Evolutionary conservation across 2,329 filamentous ascomycete species (phyloP), one percentile per base, ranked within the genome.

Genomic region (Cladophialophora psammophila): DNA sequence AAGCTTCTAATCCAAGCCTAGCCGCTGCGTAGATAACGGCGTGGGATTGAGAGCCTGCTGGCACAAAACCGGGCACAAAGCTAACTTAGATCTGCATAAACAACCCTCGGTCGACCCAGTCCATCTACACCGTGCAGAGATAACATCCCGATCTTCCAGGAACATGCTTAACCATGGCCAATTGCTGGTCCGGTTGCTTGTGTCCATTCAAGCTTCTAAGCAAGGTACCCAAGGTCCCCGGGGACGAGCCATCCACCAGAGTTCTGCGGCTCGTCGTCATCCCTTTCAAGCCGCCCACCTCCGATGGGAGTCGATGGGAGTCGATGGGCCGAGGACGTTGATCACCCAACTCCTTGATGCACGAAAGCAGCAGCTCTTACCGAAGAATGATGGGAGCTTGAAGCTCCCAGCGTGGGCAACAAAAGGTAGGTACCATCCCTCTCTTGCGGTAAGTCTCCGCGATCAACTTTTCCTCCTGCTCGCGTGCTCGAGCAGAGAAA

Each of bases 341-440:
- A 18, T 18, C n/a, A 12, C 10, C 10, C n/a, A 12, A 8, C 31
- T 35, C 10, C 31, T 38, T 5, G 31, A 10, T 2, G 7, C 53
- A 55, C 53, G 10, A 20, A 55, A 35, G 31, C 18, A 50, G 45
- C 45, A 50, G 45, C 20, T 26, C 3, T 26, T 38, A 7, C 35
- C 53, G 53, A 55, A 18, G 53, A 18, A 57, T 38, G 31, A 12
- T 26, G 50, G n/a, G 57, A 61, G 20, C 61, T 45, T 9, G 42
- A 45, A 58, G 35, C 32, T 60, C 35, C 45, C 26, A 40, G 13
- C 57, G 18, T 54, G 42, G 32, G 20, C 45, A 53, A 53, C 32
- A 68, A 67, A 64, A 64, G 57, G 61, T 55, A 60, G 61, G 56
- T 18, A 35, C 55, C 18, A 34, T 45, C 61, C 60, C 36, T 53